These are phyloP conservation scores for Microcyclospora pomicola DNA, from an alignment of 2,329 filamentous ascomycete genomes.

Conservation along the genomic window DNA sequence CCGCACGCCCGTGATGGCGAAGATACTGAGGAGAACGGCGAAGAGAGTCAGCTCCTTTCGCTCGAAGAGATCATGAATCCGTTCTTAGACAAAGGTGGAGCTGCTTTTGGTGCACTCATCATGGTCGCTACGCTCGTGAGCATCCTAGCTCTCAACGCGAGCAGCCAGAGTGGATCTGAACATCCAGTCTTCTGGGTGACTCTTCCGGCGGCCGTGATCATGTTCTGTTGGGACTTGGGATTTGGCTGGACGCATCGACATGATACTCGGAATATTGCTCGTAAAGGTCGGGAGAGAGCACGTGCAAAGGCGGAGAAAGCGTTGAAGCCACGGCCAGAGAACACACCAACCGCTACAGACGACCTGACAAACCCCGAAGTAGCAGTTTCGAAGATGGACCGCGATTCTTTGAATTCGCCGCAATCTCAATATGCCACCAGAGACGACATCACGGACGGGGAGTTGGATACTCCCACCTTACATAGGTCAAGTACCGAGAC, in stretches of 20 bases:
- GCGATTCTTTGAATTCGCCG: no score
- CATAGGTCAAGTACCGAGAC: no score
- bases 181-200: slow-evolving; percentile 56
- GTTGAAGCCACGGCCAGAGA: no score
- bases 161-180: slow-evolving; percentile 35
- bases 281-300: slow-evolving; percentile 36
- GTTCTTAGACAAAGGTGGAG: slow-evolving; percentile 53
- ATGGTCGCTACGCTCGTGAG: slow-evolving; percentile 56
- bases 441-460: no score
- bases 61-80: slow-evolving; percentile 66
- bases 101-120: slow-evolving; percentile 48
- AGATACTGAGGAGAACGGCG: slow-evolving; percentile 33
- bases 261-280: slow-evolving; percentile 50
- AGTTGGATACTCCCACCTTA: no score
- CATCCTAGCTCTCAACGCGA: slow-evolving; percentile 51
- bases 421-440: background rate
- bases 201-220: slow-evolving; percentile 51
- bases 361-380: no score
- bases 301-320: no score
- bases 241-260: slow-evolving; percentile 51
- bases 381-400: no score
- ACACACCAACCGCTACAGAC: no score
- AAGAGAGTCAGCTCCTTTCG: slow-evolving; percentile 42
- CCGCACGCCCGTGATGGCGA: slow-evolving; percentile 46
- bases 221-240: slow-evolving; percentile 53